Percentiles rank a stretch among this genome's conserved stretches.
Evolutionary conservation across 495 filamentous ascomycete genomes (phyloP).

Genomic region (Penicillium antarcticum): DNA sequence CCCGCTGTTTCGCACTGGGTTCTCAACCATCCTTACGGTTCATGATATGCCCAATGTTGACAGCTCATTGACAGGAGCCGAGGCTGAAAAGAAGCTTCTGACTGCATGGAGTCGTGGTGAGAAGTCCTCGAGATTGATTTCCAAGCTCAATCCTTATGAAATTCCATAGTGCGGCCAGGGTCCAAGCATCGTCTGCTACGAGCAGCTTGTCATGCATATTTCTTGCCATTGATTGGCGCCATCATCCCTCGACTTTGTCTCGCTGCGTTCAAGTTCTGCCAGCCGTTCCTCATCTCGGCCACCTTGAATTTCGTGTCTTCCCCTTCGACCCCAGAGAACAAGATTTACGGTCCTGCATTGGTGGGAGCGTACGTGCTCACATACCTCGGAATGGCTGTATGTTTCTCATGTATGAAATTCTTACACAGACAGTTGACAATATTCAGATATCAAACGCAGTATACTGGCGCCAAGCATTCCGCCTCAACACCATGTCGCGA

Average conservation of each 20-base stretch:
- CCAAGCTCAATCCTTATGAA: background rate
- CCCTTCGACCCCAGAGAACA: conserved; percentile 17
- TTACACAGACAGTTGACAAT: background rate
- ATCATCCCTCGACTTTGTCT: conserved; percentile 47
- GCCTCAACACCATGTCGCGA: conserved; percentile 48
- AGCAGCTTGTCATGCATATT: conserved; percentile 16
- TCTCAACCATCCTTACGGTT: conserved; percentile 18
- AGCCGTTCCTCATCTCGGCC: conserved; percentile 56
- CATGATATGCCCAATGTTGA: conserved; percentile 27
- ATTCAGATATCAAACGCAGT: conserved; percentile 36
- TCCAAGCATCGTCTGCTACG: conserved; percentile 10
- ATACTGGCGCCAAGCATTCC: conserved; percentile 50
- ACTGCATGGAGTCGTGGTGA: conserved; percentile 3
- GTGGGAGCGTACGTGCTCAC: conserved; percentile 55
- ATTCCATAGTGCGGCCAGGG: background rate
- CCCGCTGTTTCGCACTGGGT: conserved; percentile 25
- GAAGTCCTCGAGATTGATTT: background rate
- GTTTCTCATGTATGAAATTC: conserved; percentile 14
- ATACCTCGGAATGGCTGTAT: conserved; percentile 54
- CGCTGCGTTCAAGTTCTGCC: conserved; percentile 53
- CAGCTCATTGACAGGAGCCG: background rate
- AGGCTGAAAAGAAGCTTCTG: background rate
- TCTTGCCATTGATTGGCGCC: conserved; percentile 30
- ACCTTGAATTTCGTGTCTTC: conserved; percentile 34
- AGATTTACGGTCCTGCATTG: conserved; percentile 50